These are phyloP conservation scores for Przewalskia tangutica DNA, from an alignment of 257 asterid genomes.

Conservation along the genomic window DNA sequence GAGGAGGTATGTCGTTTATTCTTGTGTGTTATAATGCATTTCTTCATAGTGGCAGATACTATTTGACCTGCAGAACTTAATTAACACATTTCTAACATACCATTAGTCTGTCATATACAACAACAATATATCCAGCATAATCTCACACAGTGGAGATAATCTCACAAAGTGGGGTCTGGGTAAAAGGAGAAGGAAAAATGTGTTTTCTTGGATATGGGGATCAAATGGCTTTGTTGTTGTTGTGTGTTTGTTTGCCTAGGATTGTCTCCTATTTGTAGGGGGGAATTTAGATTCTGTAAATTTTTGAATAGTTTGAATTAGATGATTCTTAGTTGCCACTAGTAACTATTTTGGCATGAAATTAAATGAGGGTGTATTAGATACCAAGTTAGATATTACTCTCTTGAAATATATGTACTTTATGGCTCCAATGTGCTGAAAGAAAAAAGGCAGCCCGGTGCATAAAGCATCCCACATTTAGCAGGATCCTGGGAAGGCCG, in stretches of 20 bases:
- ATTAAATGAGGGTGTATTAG: not conserved
- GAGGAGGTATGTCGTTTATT: constrained; percentile 35
- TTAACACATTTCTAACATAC: not conserved
- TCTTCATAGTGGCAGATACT: not conserved
- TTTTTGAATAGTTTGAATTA: not conserved
- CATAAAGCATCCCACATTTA: too few species aligned
- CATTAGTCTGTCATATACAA: not conserved
- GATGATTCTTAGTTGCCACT: not conserved
- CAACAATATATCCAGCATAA: too few species aligned
- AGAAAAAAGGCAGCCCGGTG: too few species aligned
- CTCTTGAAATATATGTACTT: not conserved
- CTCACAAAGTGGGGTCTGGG: too few species aligned
- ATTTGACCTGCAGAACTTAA: not conserved
- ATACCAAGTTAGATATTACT: not conserved
- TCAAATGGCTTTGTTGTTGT: not conserved
- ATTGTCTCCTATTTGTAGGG: not conserved
- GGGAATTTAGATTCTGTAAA: not conserved
- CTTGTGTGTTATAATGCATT: not conserved
- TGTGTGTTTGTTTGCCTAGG: not conserved
- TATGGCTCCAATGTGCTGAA: not conserved
- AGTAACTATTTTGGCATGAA: not conserved
- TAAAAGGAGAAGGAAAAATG: not conserved
- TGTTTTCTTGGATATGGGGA: not conserved
- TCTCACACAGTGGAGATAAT: too few species aligned
- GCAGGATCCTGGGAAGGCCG: too few species aligned